Conservation (phyloP, 192 early-diverging fungal genomes). For the Dispira parvispora region DNA sequence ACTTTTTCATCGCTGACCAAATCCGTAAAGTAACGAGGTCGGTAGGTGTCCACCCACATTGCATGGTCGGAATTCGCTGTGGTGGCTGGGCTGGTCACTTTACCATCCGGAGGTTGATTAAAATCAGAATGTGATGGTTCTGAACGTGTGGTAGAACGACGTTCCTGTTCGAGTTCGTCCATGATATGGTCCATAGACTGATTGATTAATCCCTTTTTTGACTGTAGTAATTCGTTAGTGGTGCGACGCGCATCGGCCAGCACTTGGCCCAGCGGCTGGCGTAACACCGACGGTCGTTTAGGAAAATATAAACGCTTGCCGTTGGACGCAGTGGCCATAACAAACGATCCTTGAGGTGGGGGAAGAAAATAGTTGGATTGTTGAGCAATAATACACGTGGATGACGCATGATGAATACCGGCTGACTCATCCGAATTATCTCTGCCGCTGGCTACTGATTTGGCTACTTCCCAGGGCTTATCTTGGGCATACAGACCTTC, state of each 20-base stretch:
- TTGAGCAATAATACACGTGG: no score
- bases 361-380: constrained; percentile 7
- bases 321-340: constrained; percentile 6
- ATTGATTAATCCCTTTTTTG: not conserved
- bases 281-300: not conserved
- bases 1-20: constrained; percentile 81
- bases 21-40: constrained; percentile 63
- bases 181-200: constrained; percentile 17
- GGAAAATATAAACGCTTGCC: constrained; percentile 23
- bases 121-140: not conserved
- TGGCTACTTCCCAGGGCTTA: no score
- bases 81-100: not conserved
- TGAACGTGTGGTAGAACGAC: not conserved
- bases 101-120: not conserved
- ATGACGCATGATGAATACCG: no score
- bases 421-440: no score
- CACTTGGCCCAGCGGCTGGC: not conserved
- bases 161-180: constrained; percentile 16
- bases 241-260: not conserved
- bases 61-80: constrained; percentile 6
- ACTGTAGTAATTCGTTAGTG: no score
- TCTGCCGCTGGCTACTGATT: no score
- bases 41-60: constrained; percentile 90
- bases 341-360: constrained; percentile 2
- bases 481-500: no score